These are phyloP conservation scores for Tinospora cordifolia DNA, from an alignment of 164 flowering plant species.

Conservation along the genomic window DNA sequence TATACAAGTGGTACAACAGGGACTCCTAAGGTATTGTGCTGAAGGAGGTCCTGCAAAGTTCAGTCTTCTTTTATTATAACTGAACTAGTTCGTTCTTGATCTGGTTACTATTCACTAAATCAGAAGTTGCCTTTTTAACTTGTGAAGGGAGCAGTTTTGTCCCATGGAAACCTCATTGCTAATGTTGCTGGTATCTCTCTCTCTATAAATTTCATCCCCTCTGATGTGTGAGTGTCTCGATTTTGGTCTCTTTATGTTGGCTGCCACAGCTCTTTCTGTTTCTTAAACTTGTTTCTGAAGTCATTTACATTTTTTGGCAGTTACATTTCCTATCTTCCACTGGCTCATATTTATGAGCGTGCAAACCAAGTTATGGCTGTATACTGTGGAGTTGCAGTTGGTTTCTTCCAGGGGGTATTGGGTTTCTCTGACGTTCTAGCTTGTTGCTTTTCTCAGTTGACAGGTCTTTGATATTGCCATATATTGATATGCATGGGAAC, in stretches of 20 bases:
- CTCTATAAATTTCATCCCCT: conserved; percentile 37
- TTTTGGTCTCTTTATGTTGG: background rate
- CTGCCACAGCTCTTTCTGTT: background rate
- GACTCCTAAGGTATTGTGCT: conserved; percentile 72
- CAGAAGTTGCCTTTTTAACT: background rate
- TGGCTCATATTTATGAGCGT: conserved; percentile 97
- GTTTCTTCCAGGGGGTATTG: conserved; percentile 96
- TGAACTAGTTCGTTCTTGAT: background rate
- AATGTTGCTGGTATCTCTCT: conserved; percentile 57
- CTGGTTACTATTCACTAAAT: background rate
- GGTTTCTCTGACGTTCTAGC: background rate
- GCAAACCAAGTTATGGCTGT: conserved; percentile 54
- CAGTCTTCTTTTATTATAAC: background rate
- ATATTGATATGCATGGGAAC: too few relatives aligned
- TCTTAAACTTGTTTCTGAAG: conserved; percentile 4
- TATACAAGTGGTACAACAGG: conserved; percentile 99
- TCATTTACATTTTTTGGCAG: conserved; percentile 30
- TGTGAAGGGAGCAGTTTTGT: conserved; percentile 70
- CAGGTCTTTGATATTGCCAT: background rate
- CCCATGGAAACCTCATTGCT: conserved; percentile 84
- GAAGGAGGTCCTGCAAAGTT: background rate
- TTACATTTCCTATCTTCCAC: conserved; percentile 89
- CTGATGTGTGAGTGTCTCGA: conserved; percentile 68
- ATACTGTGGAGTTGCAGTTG: conserved; percentile 76
- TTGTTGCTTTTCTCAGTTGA: background rate